Conservation (phyloP, 345 rosid species). For the Excoecaria cochinchinensis region DNA sequence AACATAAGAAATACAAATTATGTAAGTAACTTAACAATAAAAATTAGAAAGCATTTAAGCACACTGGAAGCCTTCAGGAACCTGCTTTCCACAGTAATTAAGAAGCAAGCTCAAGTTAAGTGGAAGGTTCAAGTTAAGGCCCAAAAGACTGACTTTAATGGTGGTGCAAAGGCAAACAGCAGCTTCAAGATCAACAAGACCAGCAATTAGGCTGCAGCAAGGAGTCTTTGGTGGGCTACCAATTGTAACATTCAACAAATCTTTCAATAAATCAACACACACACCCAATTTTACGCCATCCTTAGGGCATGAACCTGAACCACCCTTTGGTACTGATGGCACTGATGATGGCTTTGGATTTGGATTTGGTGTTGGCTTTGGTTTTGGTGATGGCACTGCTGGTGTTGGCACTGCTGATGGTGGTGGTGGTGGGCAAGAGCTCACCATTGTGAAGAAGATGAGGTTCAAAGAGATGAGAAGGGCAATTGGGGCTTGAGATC, state of each 20-base stretch:
- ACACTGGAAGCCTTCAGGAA: background rate
- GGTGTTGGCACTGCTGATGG: background rate
- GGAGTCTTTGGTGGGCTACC: constrained; percentile 63
- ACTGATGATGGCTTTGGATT: no score
- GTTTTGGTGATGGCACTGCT: no score
- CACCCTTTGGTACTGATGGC: no score
- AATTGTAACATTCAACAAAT: constrained; percentile 41
- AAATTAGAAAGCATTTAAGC: background rate
- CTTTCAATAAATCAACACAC: constrained; percentile 50
- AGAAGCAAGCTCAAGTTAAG: constrained; percentile 1
- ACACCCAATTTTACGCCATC: constrained; percentile 69
- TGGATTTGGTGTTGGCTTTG: no score
- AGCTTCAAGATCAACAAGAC: constrained; percentile 64
- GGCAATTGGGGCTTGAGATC: constrained; percentile 39
- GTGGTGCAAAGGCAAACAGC: constrained; percentile 87
- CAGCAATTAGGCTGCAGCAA: constrained; percentile 54
- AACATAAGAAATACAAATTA: no score
- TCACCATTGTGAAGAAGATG: constrained; percentile 59
- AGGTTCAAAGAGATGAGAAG: constrained; percentile 58
- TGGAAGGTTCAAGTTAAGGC: background rate
- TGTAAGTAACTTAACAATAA: background rate
- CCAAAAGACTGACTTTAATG: constrained; percentile 46
- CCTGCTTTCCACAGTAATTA: constrained; percentile 4
- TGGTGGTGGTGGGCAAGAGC: constrained; percentile 51
- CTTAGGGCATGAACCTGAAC: constrained; percentile 42